Conservation (phyloP, 345 rosid species). For the Eucalyptus victrix region DNA sequence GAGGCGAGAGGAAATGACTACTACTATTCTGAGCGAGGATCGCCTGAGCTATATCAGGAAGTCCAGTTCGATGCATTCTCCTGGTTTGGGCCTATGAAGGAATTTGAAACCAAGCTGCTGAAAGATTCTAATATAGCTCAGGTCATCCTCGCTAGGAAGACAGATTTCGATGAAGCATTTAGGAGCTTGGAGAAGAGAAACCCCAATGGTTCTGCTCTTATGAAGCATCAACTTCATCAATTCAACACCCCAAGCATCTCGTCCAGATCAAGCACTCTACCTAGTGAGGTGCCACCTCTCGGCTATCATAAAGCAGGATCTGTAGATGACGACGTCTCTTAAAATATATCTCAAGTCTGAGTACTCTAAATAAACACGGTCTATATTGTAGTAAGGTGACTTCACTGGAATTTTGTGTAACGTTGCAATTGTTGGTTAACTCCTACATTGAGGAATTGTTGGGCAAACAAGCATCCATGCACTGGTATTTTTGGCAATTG, state of each 20-base stretch:
- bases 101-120: slow-evolving; percentile 27
- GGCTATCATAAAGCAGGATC: slow-evolving; percentile 58
- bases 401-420: background rate
- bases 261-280: slow-evolving; percentile 8
- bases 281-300: slow-evolving; percentile 33
- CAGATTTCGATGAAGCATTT: slow-evolving; percentile 44
- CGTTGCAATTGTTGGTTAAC: background rate
- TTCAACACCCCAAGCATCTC: background rate
- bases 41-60: background rate
- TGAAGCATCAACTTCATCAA: slow-evolving; percentile 19
- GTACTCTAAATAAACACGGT: background rate
- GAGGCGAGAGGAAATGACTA: background rate
- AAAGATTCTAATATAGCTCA: slow-evolving; percentile 31
- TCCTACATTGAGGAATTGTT: background rate
- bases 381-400: no score
- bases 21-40: background rate
- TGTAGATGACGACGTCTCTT: slow-evolving; percentile 51
- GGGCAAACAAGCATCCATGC: background rate
- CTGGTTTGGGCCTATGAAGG: slow-evolving; percentile 56
- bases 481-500: no score
- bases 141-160: slow-evolving; percentile 10
- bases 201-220: slow-evolving; percentile 39
- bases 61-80: slow-evolving; percentile 30
- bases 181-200: slow-evolving; percentile 41
- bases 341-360: background rate